Evolutionary conservation across 129 eudicot species (phyloP), one percentile per base, ranked within the genome.

Genomic region (Flaveria bidentis): DNA sequence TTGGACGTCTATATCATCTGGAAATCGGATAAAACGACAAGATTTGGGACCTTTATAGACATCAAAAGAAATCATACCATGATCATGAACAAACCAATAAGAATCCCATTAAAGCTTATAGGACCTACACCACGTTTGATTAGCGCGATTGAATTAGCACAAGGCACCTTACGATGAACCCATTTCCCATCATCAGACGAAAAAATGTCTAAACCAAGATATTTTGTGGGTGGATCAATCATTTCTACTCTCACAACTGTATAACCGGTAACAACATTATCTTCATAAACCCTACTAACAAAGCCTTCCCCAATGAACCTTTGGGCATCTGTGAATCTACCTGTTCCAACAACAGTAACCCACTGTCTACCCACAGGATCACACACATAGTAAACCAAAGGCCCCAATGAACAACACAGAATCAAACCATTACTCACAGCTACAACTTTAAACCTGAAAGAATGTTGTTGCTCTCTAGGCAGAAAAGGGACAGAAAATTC

Each of bases 281-380:
- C 76, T 53, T 78, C 75, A 73, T 77, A 47, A 9, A 78, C 39
- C 25, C 25, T 45, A 50, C 67, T 82, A 23, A 82, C 82, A 46
- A 78, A 74, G 39, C 86, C 80, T 63, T 82, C 82, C 18, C 82
- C 79, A n/a, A 47, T 76, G 17, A 49, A 49, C 13, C 12, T 45
- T 45, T 9, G 49, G 13, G 71, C 8, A 17, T 72, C 0, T 46
- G 16, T 0, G 74, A 5, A 42, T 28, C 15, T 41, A n/a, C 64
- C 18, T 9, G 62, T 53, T 72, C 64, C 64, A 15, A 78, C 78
- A 6, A 82, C 42, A 2, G 46, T 56, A 7, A 72, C 79, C 75
- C 82, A 77, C 12, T 53, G 75, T 49, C 79, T 22, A 6, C 82
- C 77, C 7, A 82, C 75, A 8, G 79, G 82, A 67, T 82, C 85